These are phyloP conservation scores for Pichia sp. DNA, from an alignment of 1,139 yeast species.

Conservation along the genomic window DNA sequence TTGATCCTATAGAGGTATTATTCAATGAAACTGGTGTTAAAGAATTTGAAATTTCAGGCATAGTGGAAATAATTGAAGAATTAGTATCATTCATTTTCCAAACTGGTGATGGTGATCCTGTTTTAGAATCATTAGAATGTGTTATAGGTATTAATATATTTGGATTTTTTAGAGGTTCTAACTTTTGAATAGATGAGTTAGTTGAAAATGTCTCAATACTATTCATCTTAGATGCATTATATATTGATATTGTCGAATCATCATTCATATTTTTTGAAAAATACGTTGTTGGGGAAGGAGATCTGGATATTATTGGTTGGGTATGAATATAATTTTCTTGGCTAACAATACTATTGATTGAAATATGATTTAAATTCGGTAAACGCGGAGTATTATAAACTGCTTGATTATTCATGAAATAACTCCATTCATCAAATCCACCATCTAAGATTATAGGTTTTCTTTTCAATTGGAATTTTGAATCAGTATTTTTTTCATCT, in stretches of 20 bases:
- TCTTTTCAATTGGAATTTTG: slow-evolving; percentile 42
- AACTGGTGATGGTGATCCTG: background rate
- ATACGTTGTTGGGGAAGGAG: slow-evolving; percentile 8
- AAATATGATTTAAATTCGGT: background rate
- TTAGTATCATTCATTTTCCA: background rate
- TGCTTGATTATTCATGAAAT: slow-evolving; percentile 18
- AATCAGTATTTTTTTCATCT: slow-evolving; percentile 29
- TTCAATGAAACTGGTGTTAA: background rate
- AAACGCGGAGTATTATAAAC: background rate
- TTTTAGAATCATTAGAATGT: no score
- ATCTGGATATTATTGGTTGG: slow-evolving; percentile 7
- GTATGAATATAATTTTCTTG: slow-evolving; percentile 8
- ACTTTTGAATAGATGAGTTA: background rate
- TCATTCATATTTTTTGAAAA: background rate
- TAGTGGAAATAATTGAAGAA: background rate
- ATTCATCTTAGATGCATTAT: background rate
- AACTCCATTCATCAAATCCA: slow-evolving; percentile 44
- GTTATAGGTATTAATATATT: background rate
- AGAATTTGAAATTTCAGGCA: background rate
- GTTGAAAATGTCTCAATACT: background rate
- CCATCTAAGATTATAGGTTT: slow-evolving; percentile 53
- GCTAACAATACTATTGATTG: background rate
- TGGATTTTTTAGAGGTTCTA: background rate
- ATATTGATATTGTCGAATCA: background rate
- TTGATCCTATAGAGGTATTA: slow-evolving; percentile 1